Base-by-base conservation (phyloP, 495 filamentous ascomycete genomes). In the Aspergillus cristatus region DNA sequence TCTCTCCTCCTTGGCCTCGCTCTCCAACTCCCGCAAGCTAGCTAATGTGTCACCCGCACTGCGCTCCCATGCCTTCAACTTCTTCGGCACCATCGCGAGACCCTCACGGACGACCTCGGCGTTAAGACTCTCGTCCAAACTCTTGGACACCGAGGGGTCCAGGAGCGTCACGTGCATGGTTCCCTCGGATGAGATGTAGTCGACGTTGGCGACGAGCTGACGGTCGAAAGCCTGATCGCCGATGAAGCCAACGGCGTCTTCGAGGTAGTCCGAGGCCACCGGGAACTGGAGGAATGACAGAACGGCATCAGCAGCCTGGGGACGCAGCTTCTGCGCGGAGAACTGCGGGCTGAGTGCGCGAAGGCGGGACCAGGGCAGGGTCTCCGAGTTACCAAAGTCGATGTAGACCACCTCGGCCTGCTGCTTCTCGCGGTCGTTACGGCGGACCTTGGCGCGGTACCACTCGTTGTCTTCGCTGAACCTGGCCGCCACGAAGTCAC, bases 311-410 rank as follows among this genome's bases (percentile, higher is more conserved):
- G 79, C 58, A 8, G 93, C 90, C 63, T 99, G 93, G 0, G 85
- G 63, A 49, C 81, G 83, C 22, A 99, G 78, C 58, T 80, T 86
- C 57, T 83, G 76, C 12, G 72, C 60, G 10, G 70, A 72, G 71
- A 95, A 97, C 53, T 89, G 81, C 4, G 79, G 60, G 20, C 50
- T 84, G 78, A 34, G 72, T 71, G 18, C 97, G 15, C 91, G 81
- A 16, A 99, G 78, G 32, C 69, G 67, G 7, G 77, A 76, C 86
- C 87, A 97, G 2, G 87, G 79, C 25, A 90, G 65, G 50, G 76
- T 75, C 65, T 97, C 93, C 14, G 76, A 79, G 71, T 99, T 97
- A 42, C 93, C 93, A 58, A 90, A 99, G 63, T 99, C 93, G 45
- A 97, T 77, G 65, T 95, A 99, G 11, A 89, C 58, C 4, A 99